Percentiles rank a stretch among this genome's conserved stretches.
These are phyloP conservation scores for Wickerhamiella galacta DNA, from an alignment of 805 yeast species.

Conservation along the genomic window DNA sequence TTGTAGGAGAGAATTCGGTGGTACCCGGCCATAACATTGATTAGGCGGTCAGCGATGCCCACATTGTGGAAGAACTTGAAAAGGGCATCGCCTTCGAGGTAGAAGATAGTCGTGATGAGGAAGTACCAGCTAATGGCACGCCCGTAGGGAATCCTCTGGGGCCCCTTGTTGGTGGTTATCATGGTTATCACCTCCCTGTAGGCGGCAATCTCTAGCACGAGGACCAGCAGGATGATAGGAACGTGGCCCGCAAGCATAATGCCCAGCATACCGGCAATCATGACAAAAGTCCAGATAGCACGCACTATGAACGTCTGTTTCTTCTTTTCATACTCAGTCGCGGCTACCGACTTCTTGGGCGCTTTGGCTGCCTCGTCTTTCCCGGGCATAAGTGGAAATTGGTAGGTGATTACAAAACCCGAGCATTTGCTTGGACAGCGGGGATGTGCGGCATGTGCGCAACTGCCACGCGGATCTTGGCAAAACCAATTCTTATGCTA, in stretches of 20 bases:
- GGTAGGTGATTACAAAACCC: too few species aligned
- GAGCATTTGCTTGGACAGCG: neutral
- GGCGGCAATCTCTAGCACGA: slow-evolving; percentile 61
- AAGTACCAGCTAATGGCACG: slow-evolving; percentile 86
- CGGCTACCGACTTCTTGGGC: too few species aligned
- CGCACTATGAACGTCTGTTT: slow-evolving; percentile 74
- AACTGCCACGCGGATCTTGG: neutral
- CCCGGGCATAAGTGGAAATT: too few species aligned
- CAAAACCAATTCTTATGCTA: too few species aligned
- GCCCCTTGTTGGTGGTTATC: slow-evolving; percentile 71
- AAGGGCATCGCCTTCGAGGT: slow-evolving; percentile 72
- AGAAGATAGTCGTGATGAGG: slow-evolving; percentile 70
- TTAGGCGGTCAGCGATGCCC: slow-evolving; percentile 34
- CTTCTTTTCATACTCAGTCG: slow-evolving; percentile 42
- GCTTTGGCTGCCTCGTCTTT: too few species aligned
- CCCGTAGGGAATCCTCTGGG: slow-evolving; percentile 68
- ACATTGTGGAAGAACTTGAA: slow-evolving; percentile 45
- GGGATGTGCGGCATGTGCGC: neutral
- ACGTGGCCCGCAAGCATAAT: slow-evolving; percentile 72
- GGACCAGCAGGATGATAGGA: slow-evolving; percentile 56
- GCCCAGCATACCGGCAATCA: slow-evolving; percentile 60
- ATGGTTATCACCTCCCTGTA: slow-evolving; percentile 81
- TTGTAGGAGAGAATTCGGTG: slow-evolving; percentile 76
- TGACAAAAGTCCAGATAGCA: slow-evolving; percentile 83
- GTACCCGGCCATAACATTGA: slow-evolving; percentile 49